Evolutionary conservation across 176 grass and related monocot genomes (phyloP).

Genomic region (Hsuehochloa calcarea): DNA sequence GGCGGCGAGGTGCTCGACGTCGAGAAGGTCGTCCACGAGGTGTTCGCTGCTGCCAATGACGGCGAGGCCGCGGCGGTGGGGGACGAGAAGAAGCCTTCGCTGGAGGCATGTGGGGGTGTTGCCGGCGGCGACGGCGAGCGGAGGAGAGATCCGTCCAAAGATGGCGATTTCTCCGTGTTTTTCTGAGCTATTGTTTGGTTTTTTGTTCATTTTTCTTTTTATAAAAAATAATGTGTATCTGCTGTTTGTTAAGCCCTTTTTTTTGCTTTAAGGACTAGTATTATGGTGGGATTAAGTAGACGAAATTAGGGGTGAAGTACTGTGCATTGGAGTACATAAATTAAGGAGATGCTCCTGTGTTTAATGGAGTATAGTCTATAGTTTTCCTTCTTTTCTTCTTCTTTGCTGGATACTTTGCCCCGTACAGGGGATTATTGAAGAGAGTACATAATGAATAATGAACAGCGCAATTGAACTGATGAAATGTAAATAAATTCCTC

Average conservation of each 20-base stretch:
- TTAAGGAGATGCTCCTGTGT: conserved; percentile 18
- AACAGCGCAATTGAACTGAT: background rate
- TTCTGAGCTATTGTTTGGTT: conserved; percentile 31
- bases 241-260: background rate
- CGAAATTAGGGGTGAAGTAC: background rate
- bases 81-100: conserved; percentile 8
- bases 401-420: background rate
- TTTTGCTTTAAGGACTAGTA: background rate
- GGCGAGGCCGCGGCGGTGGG: background rate
- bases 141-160: conserved; percentile 44
- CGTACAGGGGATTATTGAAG: conserved; percentile 8
- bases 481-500: background rate
- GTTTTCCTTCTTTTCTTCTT: background rate
- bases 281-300: background rate
- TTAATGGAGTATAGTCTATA: background rate
- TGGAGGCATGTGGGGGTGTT: background rate
- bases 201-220: background rate
- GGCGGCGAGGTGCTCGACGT: conserved; percentile 61
- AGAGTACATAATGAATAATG: conserved; percentile 36
- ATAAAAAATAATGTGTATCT: background rate
- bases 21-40: conserved; percentile 77
- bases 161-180: conserved; percentile 57
- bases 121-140: background rate
- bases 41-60: conserved; percentile 46
- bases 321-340: conserved; percentile 25